A percentile compares a stretch with the other conserved stretches of the same genome.
These are phyloP conservation scores for Fragilariopsis cylindrus DNA, from an alignment of 108 stramenopile genomes.

Conservation along the genomic window DNA sequence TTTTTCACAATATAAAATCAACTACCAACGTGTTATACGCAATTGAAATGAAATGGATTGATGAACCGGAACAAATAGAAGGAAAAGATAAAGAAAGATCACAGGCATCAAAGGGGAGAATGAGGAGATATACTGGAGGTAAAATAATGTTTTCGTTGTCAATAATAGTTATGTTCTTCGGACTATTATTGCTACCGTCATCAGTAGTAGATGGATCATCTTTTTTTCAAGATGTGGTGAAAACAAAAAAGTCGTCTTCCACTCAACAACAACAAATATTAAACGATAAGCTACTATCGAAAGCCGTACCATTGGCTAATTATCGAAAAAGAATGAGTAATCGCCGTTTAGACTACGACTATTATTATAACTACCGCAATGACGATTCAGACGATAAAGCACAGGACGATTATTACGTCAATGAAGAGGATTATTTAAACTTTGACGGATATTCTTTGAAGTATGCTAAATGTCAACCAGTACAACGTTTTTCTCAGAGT, in stretches of 20 bases:
- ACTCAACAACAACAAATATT: background rate
- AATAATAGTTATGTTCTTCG: background rate
- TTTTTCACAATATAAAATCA: too few species aligned
- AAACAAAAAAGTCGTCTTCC: background rate
- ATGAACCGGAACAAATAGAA: too few species aligned
- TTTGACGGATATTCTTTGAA: conserved; percentile 59
- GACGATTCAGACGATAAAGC: conserved; percentile 2
- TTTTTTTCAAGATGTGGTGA: conserved; percentile 31
- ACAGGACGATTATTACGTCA: conserved; percentile 40
- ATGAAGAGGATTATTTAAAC: conserved; percentile 26
- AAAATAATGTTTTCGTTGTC: background rate
- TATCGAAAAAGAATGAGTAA: conserved; percentile 30
- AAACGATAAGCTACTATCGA: conserved; percentile 27
- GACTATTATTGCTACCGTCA: background rate
- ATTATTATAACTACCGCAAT: background rate
- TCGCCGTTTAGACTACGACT: background rate
- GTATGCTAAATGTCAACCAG: conserved; percentile 60
- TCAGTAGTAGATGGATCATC: conserved; percentile 12
- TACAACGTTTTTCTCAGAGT: conserved; percentile 59
- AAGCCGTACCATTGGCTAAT: conserved; percentile 43
- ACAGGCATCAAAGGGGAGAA: too few species aligned
- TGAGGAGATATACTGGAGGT: background rate
- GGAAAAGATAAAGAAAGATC: too few species aligned
- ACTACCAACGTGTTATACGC: too few species aligned
- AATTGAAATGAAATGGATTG: too few species aligned